These are phyloP conservation scores for Aureobasidium pullulans DNA, from an alignment of 2,329 filamentous ascomycete genomes.

Conservation along the genomic window DNA sequence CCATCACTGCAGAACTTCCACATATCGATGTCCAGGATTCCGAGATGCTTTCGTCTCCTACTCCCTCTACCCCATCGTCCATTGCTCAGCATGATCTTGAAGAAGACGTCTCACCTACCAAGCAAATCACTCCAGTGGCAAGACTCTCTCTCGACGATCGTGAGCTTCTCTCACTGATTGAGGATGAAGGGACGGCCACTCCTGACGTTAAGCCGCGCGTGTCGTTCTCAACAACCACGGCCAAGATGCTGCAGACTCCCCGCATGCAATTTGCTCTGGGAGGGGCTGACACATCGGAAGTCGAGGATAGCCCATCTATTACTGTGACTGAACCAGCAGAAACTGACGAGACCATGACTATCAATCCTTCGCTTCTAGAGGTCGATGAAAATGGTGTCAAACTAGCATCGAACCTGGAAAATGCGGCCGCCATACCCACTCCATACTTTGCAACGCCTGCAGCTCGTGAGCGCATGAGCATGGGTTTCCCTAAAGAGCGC, in stretches of 20 bases:
- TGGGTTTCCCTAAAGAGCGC: slow-evolving; percentile 4
- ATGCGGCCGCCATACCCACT: slow-evolving; percentile 8
- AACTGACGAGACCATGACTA: neutral
- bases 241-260: slow-evolving; percentile 15
- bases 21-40: neutral
- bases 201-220: neutral
- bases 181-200: neutral
- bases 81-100: neutral
- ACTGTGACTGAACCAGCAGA: neutral
- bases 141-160: slow-evolving; percentile 1
- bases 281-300: neutral
- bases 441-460: slow-evolving; percentile 4
- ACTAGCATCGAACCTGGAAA: neutral
- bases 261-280: slow-evolving; percentile 15
- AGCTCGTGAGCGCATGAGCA: slow-evolving; percentile 1
- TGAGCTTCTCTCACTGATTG: slow-evolving; percentile 2
- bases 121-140: neutral
- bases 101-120: neutral
- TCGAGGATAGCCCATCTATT: neutral
- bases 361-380: slow-evolving; percentile 8
- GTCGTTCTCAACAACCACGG: neutral
- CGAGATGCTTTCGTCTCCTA: slow-evolving; percentile 10
- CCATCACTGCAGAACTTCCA: neutral
- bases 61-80: slow-evolving; percentile 5
- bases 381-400: slow-evolving; percentile 9